A percentile compares a stretch with the other conserved stretches of the same genome.
phyloP scores from a whole-genome alignment of 169 alveolate species.

The Plasmodium gallinaceum region DNA sequence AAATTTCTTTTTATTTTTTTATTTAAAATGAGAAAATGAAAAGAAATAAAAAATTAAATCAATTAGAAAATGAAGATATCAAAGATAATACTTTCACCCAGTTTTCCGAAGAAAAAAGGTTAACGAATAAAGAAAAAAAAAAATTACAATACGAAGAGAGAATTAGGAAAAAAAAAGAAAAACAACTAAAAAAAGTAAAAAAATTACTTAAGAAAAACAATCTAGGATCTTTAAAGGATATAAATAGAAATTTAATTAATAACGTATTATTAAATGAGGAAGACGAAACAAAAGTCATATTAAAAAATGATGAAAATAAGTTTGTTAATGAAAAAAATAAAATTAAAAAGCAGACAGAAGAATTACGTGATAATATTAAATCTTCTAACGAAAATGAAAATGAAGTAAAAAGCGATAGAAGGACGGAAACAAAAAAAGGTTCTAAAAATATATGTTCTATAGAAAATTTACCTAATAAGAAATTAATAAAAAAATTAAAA shows the following conservation, averaged over 20 bases:
- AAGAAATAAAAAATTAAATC: background rate
- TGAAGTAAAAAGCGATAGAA: background rate
- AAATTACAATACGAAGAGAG: constrained; percentile 66
- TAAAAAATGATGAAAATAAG: constrained; percentile 1
- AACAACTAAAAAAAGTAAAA: constrained; percentile 53
- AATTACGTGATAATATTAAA: background rate
- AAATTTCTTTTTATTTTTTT: background rate
- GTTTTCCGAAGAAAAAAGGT: constrained; percentile 12
- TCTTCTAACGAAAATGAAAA: background rate
- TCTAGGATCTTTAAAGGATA: constrained; percentile 23
- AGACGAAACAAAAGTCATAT: background rate
- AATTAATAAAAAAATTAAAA: constrained; percentile 63
- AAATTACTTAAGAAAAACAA: constrained; percentile 59
- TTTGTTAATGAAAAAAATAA: background rate
- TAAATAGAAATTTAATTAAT: constrained; percentile 28
- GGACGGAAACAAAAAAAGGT: background rate
- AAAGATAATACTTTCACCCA: background rate
- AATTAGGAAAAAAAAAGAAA: constrained; percentile 59
- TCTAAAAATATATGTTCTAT: background rate
- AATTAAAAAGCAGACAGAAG: background rate
- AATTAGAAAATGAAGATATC: background rate
- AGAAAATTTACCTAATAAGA: constrained; percentile 49
- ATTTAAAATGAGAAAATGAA: background rate
- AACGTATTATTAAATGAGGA: background rate
- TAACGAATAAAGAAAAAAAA: constrained; percentile 56